phyloP scores from a whole-genome alignment of 306 rosid genomes.

The Cucurbita moschata region DNA sequence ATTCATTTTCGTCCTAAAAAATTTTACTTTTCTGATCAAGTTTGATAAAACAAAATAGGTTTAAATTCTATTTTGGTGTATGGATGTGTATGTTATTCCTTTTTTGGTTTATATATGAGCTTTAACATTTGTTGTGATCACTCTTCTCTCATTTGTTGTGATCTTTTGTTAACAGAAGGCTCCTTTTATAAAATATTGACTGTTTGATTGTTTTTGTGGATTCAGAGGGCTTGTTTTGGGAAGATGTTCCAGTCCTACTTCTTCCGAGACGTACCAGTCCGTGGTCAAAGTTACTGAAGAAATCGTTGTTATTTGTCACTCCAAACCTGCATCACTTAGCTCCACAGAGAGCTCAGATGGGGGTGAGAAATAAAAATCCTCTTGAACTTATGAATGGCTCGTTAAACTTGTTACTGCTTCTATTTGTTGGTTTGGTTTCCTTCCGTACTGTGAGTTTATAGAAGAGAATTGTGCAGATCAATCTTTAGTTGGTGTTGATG shows the following conservation, averaged over 20 bases:
- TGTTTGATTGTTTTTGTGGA: conserved; percentile 17
- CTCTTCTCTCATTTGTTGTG: not conserved
- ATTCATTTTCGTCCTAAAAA: not conserved
- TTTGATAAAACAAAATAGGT: not conserved
- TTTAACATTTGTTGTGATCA: not conserved
- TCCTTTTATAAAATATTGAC: conserved; percentile 8
- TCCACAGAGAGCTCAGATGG: conserved; percentile 91
- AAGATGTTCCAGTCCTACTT: conserved; percentile 22
- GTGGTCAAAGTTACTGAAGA: conserved; percentile 54
- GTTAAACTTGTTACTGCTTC: not conserved
- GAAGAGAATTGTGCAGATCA: not conserved
- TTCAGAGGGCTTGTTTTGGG: conserved; percentile 43
- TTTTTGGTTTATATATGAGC: not conserved
- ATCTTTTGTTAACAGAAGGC: not conserved
- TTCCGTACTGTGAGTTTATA: not conserved
- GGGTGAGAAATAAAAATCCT: conserved; percentile 21
- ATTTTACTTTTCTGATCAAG: not conserved
- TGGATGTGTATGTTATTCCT: not conserved
- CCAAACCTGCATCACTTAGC: conserved; percentile 82
- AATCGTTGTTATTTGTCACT: conserved; percentile 71
- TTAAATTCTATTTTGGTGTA: not conserved
- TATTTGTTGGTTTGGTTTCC: not conserved
- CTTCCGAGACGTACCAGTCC: conserved; percentile 26
- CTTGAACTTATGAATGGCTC: not conserved
- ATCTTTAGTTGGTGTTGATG: not conserved